Percentiles rank a stretch among this genome's conserved stretches.
Conservation (phyloP, 2,329 filamentous ascomycete species). For the Geosmithia morbida region DNA sequence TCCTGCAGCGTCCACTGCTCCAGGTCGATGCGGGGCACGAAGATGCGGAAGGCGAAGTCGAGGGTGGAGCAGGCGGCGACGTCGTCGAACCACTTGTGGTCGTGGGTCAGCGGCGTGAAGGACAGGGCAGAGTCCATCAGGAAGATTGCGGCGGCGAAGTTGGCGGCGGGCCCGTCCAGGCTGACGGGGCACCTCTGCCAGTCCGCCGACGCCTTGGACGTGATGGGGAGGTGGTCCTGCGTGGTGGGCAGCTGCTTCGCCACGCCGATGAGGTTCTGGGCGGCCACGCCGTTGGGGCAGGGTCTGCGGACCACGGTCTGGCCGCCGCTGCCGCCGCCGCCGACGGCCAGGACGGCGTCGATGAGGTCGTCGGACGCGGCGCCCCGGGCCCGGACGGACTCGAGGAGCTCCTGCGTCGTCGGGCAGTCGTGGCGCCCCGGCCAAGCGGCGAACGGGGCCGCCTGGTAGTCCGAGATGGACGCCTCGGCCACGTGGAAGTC, state of each 20-base stretch:
- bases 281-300: conserved; percentile 22
- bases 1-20: conserved; percentile 27
- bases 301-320: conserved; percentile 19
- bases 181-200: conserved; percentile 18
- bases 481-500: conserved; percentile 31
- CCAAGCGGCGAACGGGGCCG: conserved; percentile 12
- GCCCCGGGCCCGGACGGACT: conserved; percentile 9
- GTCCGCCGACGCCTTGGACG: conserved; percentile 22
- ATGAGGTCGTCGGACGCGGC: conserved; percentile 9
- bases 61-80: conserved; percentile 26
- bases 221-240: conserved; percentile 14
- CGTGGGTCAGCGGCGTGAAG: conserved; percentile 27
- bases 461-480: conserved; percentile 19
- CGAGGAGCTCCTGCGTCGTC: conserved; percentile 4
- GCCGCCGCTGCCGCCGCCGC: conserved; percentile 13
- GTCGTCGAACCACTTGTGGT: conserved; percentile 26
- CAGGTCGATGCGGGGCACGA: conserved; percentile 21
- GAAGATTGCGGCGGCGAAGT: conserved; percentile 24
- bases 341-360: conserved; percentile 7
- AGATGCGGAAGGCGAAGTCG: conserved; percentile 34
- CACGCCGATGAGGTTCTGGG: conserved; percentile 26
- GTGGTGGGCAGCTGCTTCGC: conserved; percentile 23
- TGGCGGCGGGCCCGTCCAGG: conserved; percentile 12
- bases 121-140: conserved; percentile 27
- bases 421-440: conserved; percentile 10